Base-by-base conservation (phyloP, 192 early-diverging fungal genomes). In the Entophlyctis luteolus region DNA sequence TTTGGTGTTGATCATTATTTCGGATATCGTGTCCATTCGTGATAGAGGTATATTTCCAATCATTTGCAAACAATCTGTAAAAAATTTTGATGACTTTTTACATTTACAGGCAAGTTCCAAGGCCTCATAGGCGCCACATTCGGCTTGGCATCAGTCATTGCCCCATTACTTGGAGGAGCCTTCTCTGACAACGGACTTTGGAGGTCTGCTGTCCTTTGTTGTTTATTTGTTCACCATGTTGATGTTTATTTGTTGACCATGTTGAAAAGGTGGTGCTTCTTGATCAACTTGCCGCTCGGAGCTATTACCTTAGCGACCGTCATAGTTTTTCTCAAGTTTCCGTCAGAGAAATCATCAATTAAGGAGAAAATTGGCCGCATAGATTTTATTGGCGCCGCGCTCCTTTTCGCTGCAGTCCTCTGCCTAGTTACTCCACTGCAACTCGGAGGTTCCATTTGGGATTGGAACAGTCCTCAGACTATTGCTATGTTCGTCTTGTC, bases 251-350 rank as follows among this genome's bases (percentile, higher is more conserved):
- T 48, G 60, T 29, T n/a, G n/a, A n/a, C n/a, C n/a, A n/a, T n/a
- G n/a, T n/a, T n/a, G n/a, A n/a, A n/a, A n/a, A 18, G 62, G 42
- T 86, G 84, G 72, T 84, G 85, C 50, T 93, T 93, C 73, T 93
- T 80, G 75, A 85, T 91, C 72, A 96, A 93, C 48, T 62, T 96
- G 14, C 94, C 92, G 34, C 72, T 93, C 63, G 91, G 93, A 16
- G 79, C 79, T 2, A 39, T 89, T 16, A 82, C 89, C 0, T 38
- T 89, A 37, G 59, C 75, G 1, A 67, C 87, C 8, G 81, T 87
- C 28, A 29, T 80, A 32, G 62, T 84, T 39, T 80, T 79, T 48
- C 80, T 90, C 67, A 82, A 79, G 28, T 79, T 87, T 75, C 89
- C 86, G 3, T 67, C 63, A 2, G 76, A 84, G 5, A 59, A 67